Base-by-base conservation (phyloP, 108 stramenopile genomes). In the Nannochloropsis salina region DNA sequence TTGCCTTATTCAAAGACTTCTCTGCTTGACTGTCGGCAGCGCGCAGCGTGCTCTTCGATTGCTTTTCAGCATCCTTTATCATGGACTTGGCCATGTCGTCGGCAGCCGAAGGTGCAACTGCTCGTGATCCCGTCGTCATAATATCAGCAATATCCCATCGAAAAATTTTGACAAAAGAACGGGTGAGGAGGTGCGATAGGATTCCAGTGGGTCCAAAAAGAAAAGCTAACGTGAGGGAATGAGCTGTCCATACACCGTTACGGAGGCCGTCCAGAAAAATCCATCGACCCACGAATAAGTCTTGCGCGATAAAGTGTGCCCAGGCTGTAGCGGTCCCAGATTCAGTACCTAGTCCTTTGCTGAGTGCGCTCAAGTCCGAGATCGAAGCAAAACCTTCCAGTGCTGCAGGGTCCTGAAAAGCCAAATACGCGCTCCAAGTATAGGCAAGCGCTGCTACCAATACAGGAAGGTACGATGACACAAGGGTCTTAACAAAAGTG, bases 221-320 rank as follows among this genome's bases (percentile, higher is more conserved):
- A 44, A 82, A 89, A 79, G 83, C 84, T 40, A 89, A 45, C 11
- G 85, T 80, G 18, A 89, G 79, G 83, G 81, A 82, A 44, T 89
- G 88, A 81, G 61, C 82, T 2, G 85, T 85, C 44, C 82, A 89
- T 8, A 89, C 79, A 10, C 43, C 47, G 44, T 89, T 89, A 74
- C 44, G 82, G 21, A 43, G 82, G 80, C 88, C 85, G 74, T 89
- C 88, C 22, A 89, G 85, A 82, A 85, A 89, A 43, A 89, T 83
- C 85, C 85, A 89, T 9, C 88, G 88, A 20, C 88, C 88, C 87
- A 88, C 47, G 45, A 88, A 88, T 11, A 88, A 61, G 9, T 88
- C 88, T 47, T 88, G 45, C 22, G 88, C 88, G 41, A 88, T 40
- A 12, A 88, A 84, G 82, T 88, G 88, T 2, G 84, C 44, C 88